Percentiles rank a stretch among this genome's conserved stretches.
Conservation (phyloP, 2,329 filamentous ascomycete genomes). For the Acephala macrosclerotiorum region DNA sequence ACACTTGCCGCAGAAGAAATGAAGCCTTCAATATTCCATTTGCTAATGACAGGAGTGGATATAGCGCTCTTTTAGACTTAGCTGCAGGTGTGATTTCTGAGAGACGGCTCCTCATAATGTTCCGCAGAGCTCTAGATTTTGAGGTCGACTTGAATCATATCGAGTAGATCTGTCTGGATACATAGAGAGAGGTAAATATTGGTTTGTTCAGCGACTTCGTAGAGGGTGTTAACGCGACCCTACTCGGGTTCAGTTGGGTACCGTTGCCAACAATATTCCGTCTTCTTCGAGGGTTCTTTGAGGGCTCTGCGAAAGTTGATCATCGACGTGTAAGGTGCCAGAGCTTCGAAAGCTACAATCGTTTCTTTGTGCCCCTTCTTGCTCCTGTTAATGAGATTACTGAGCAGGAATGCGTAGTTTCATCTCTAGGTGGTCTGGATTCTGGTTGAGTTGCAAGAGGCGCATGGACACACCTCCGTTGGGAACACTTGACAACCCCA, state of each 20-base stretch:
- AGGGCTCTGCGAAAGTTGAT: background rate
- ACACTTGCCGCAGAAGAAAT: background rate
- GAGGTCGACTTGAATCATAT: too few relatives aligned
- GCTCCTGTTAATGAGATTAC: background rate
- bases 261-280: background rate
- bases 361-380: background rate
- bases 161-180: too few relatives aligned
- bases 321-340: background rate
- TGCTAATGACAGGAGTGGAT: too few relatives aligned
- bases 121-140: too few relatives aligned
- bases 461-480: background rate
- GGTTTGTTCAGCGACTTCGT: too few relatives aligned
- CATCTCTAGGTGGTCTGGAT: background rate
- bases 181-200: too few relatives aligned
- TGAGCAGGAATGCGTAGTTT: background rate
- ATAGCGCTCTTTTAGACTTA: too few relatives aligned
- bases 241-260: background rate
- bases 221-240: too few relatives aligned
- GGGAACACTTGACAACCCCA: background rate
- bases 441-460: background rate
- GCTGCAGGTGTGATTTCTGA: too few relatives aligned
- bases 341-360: background rate
- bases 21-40: background rate
- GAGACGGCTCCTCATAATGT: too few relatives aligned
- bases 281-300: background rate